phyloP scores from a whole-genome alignment of 1,139 yeast species.

The Magnusiomyces ingens region DNA sequence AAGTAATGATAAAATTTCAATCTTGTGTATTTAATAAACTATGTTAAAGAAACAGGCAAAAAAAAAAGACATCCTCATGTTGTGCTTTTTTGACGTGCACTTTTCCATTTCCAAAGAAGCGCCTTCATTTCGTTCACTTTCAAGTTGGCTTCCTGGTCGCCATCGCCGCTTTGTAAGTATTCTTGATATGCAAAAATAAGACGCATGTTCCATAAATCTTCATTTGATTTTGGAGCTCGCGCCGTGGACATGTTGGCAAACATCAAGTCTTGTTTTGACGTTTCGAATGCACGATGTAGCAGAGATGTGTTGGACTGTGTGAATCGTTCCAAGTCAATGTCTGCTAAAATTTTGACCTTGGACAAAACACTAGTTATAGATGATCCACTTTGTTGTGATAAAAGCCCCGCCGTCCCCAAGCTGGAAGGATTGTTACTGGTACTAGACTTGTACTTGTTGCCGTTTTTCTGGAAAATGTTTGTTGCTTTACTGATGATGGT shows the following conservation, averaged over 20 bases:
- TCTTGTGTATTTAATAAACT: background rate
- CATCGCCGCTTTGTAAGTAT: background rate
- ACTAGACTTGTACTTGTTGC: background rate
- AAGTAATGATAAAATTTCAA: background rate
- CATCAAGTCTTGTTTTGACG: background rate
- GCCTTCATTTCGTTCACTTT: slow-evolving; percentile 16
- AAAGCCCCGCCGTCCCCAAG: background rate
- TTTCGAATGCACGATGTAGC: background rate
- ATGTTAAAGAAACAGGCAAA: background rate
- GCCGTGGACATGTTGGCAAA: background rate
- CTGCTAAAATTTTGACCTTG: background rate
- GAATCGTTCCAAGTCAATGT: background rate
- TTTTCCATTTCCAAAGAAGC: slow-evolving; percentile 14
- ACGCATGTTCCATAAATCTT: slow-evolving; percentile 7
- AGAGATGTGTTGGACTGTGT: background rate
- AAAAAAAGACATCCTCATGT: background rate
- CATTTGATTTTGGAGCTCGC: slow-evolving; percentile 1
- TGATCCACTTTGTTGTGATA: background rate
- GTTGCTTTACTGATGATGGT: slow-evolving; percentile 5
- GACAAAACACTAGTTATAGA: background rate
- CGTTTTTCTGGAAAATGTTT: background rate
- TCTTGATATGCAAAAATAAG: slow-evolving; percentile 1
- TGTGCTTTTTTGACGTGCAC: background rate
- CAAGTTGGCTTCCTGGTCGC: background rate
- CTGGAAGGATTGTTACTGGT: background rate